Evolutionary conservation across 2,329 filamentous ascomycete genomes (phyloP).

Genomic region (Gaeumannomyces sp.): DNA sequence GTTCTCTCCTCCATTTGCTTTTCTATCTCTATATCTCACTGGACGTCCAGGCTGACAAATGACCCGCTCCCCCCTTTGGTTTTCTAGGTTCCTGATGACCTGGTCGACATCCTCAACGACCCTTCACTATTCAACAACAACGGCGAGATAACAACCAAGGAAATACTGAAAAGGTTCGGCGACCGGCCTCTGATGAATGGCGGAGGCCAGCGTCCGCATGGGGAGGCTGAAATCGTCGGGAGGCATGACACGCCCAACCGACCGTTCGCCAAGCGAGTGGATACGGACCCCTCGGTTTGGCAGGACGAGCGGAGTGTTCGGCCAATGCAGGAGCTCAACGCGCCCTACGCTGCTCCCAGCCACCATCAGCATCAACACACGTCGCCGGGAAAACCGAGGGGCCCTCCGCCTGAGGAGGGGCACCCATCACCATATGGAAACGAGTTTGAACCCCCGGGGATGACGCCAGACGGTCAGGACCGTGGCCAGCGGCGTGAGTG

Average conservation of each 20-base stretch:
- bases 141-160: conserved; percentile 90
- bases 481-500: conserved; percentile 45
- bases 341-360: conserved; percentile 24
- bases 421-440: conserved; percentile 38
- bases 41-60: background rate
- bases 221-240: conserved; percentile 50
- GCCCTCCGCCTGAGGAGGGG: conserved; percentile 34
- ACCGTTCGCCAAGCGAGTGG: conserved; percentile 58
- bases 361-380: conserved; percentile 36
- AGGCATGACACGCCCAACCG: conserved; percentile 51
- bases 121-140: conserved; percentile 72
- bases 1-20: conserved; percentile 6
- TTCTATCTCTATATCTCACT: background rate
- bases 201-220: conserved; percentile 50
- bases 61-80: conserved; percentile 11
- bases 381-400: conserved; percentile 43
- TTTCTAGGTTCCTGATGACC: conserved; percentile 79
- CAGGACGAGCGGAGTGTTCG: conserved; percentile 79
- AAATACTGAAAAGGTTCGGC: conserved; percentile 90
- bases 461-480: conserved; percentile 30
- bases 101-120: conserved; percentile 81
- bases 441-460: conserved; percentile 37
- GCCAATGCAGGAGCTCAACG: conserved; percentile 60
- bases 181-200: conserved; percentile 52
- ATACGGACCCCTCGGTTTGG: conserved; percentile 81